These are phyloP conservation scores for Coccomyxa sp. DNA, from an alignment of 139 green algal genomes.

Conservation along the genomic window DNA sequence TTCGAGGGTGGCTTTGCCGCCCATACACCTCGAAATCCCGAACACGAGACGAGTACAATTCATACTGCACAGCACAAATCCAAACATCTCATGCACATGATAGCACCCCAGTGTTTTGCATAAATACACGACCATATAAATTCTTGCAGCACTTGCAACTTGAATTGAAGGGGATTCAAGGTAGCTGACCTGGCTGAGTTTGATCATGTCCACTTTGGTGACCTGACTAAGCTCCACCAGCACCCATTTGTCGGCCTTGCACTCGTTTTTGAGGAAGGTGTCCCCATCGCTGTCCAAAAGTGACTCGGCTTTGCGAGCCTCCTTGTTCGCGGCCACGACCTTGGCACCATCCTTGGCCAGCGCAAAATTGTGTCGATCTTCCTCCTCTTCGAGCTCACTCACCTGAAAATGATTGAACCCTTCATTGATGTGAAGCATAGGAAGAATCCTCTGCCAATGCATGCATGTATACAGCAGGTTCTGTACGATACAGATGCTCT, in stretches of 20 bases:
- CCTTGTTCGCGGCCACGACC: constrained; percentile 69
- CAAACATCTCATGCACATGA: constrained; percentile 3
- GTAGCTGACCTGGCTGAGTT: constrained; percentile 27
- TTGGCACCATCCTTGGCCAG: constrained; percentile 56
- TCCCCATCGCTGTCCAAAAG: constrained; percentile 77
- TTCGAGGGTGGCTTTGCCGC: constrained; percentile 45
- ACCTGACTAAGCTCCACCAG: constrained; percentile 80
- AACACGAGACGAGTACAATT: constrained; percentile 76
- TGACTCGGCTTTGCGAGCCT: constrained; percentile 56
- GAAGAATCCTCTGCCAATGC: too few relatives aligned
- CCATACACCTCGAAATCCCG: constrained; percentile 57
- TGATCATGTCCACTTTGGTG: constrained; percentile 13
- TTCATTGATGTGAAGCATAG: not conserved
- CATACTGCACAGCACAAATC: constrained; percentile 47
- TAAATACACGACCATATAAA: not conserved
- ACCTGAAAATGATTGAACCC: not conserved
- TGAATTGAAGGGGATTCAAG: not conserved
- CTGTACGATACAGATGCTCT: too few relatives aligned
- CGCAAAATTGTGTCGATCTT: constrained; percentile 44
- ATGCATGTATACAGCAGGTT: too few relatives aligned
- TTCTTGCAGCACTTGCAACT: too few relatives aligned
- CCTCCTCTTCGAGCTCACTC: constrained; percentile 5
- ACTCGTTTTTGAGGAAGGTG: constrained; percentile 82
- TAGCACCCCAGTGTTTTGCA: not conserved
- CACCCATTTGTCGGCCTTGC: constrained; percentile 71